These are phyloP conservation scores for Zoysia japonica DNA, from an alignment of 176 grass and related monocot species.

Conservation along the genomic window DNA sequence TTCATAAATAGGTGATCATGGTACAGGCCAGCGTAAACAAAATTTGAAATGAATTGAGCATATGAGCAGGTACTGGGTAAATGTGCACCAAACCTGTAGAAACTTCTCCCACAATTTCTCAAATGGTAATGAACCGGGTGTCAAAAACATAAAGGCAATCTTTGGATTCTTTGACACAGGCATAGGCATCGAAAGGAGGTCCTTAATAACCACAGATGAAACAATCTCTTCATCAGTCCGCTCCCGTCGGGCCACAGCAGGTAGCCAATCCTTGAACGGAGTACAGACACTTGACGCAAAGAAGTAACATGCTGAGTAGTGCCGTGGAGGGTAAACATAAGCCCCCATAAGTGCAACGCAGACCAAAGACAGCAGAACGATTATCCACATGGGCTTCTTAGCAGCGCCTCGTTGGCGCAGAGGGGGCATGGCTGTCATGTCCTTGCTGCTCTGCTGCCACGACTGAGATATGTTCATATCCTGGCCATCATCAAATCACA, in stretches of 20 bases:
- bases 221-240: constrained; percentile 73
- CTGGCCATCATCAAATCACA: constrained; percentile 39
- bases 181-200: constrained; percentile 69
- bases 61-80: constrained; percentile 13
- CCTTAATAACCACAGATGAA: constrained; percentile 60
- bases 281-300: constrained; percentile 83
- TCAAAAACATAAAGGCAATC: constrained; percentile 98
- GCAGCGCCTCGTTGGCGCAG: constrained; percentile 55
- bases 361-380: constrained; percentile 72
- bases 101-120: constrained; percentile 94
- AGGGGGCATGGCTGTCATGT: constrained; percentile 61
- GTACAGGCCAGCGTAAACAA: constrained; percentile 13
- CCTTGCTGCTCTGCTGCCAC: constrained; percentile 67
- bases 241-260: constrained; percentile 50
- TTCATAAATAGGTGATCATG: constrained; percentile 8
- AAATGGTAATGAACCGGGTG: constrained; percentile 87
- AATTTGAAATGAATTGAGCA: background rate
- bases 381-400: constrained; percentile 86
- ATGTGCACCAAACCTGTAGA: constrained; percentile 59
- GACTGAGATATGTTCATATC: constrained; percentile 61
- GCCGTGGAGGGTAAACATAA: constrained; percentile 81
- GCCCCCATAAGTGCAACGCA: constrained; percentile 72
- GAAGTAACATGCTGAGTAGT: constrained; percentile 87
- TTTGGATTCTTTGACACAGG: constrained; percentile 66
- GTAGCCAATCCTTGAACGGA: constrained; percentile 90